phyloP scores from a whole-genome alignment of 768 basidiomycete species.

The Lactifluus hygrophoroides region DNA sequence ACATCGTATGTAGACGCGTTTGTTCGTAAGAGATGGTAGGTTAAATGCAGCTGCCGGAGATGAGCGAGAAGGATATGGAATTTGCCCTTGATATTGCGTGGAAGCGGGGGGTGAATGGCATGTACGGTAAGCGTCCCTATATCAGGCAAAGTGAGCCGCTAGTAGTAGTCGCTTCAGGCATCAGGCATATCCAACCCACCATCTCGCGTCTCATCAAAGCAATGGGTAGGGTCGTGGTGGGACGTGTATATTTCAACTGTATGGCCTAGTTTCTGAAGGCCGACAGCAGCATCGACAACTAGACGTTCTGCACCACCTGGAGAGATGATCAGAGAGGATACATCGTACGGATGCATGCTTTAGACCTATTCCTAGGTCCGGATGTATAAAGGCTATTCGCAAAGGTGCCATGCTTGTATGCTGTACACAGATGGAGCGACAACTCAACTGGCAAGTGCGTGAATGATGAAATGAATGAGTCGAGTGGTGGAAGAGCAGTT shows the following conservation, averaged over 20 bases:
- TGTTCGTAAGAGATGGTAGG: conserved; percentile 47
- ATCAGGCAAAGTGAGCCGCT: neutral
- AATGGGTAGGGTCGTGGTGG: conserved; percentile 77
- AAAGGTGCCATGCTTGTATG: conserved; percentile 21
- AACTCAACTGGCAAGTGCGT: too few species aligned
- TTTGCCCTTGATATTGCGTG: conserved; percentile 68
- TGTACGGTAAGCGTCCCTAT: conserved; percentile 75
- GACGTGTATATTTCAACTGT: conserved; percentile 87
- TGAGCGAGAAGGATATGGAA: conserved; percentile 89
- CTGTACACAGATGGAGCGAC: neutral
- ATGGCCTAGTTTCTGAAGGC: conserved; percentile 79
- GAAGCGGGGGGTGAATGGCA: conserved; percentile 65
- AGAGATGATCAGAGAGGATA: neutral
- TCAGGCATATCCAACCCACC: conserved; percentile 39
- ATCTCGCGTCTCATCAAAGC: conserved; percentile 90
- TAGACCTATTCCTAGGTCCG: conserved; percentile 88
- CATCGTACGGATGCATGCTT: neutral
- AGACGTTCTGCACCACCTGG: conserved; percentile 92
- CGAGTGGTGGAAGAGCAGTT: too few species aligned
- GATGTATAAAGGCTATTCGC: conserved; percentile 81
- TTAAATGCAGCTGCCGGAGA: conserved; percentile 78
- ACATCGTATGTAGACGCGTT: conserved; percentile 58
- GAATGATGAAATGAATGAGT: too few species aligned
- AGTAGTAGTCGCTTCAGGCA: neutral
- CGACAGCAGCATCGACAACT: conserved; percentile 90